phyloP scores from a whole-genome alignment of 129 eudicot species.

The Smallanthus sonchifolius region DNA sequence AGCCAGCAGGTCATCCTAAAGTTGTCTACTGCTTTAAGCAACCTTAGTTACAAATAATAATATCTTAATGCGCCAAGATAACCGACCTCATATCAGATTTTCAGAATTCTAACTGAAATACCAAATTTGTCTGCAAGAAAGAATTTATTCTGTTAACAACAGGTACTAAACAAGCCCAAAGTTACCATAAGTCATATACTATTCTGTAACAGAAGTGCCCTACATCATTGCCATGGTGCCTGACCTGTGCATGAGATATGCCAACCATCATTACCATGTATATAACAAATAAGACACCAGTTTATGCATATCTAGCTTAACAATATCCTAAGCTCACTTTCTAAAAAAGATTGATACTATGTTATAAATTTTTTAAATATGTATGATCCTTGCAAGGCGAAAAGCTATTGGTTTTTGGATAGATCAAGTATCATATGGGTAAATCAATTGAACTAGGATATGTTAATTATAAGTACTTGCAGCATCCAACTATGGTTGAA shows the following conservation, averaged over 20 bases:
- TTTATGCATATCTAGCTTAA: neutral
- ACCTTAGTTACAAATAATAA: neutral
- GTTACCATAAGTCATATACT: neutral
- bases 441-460: neutral
- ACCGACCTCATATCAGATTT: neutral
- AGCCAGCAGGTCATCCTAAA: neutral
- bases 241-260: too few species aligned
- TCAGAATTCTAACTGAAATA: neutral
- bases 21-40: neutral
- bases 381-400: neutral
- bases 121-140: neutral
- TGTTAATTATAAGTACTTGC: neutral
- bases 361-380: neutral
- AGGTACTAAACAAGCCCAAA: neutral
- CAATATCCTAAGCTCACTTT: neutral
- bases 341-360: neutral
- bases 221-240: neutral
- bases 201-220: slow-evolving; percentile 1
- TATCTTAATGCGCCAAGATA: neutral
- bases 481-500: neutral
- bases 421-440: neutral
- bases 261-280: too few species aligned
- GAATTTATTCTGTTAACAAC: neutral
- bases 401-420: neutral
- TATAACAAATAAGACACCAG: neutral